A percentile compares a stretch with the other conserved stretches of the same genome.
These are phyloP conservation scores for Veloboletus limbatus DNA, from an alignment of 1,284 basidiomycete species.

Conservation along the genomic window DNA sequence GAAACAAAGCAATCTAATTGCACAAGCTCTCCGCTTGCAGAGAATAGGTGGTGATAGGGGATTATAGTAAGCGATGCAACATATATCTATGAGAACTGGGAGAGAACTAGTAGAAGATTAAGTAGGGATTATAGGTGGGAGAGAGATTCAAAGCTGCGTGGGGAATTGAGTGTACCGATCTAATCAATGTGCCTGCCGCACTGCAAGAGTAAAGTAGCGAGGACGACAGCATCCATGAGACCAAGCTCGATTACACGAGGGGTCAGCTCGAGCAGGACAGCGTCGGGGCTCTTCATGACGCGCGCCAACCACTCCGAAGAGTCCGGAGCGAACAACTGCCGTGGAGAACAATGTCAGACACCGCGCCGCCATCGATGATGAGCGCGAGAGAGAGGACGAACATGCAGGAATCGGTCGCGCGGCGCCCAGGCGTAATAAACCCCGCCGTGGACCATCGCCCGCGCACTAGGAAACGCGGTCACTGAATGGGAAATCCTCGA, in stretches of 20 bases:
- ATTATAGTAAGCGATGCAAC: no score
- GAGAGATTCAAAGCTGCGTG: no score
- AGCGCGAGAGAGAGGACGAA: conserved; percentile 34
- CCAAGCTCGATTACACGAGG: conserved; percentile 44
- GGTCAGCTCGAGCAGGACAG: conserved; percentile 44
- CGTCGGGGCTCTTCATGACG: conserved; percentile 38
- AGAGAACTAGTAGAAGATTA: no score
- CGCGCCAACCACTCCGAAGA: conserved; percentile 41
- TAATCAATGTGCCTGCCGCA: conserved; percentile 51
- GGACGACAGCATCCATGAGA: conserved; percentile 42
- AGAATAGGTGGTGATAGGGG: no score
- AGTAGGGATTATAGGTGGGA: no score
- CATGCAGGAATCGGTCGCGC: conserved; percentile 39
- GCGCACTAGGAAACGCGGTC: conserved; percentile 33
- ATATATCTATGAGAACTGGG: no score
- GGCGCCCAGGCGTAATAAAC: conserved; percentile 44
- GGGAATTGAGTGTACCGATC: no score
- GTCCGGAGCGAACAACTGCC: conserved; percentile 40
- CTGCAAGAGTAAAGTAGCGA: conserved; percentile 46
- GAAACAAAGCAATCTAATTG: not conserved
- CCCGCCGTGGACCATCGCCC: conserved; percentile 42
- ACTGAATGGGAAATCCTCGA: no score
- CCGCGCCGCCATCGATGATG: conserved; percentile 3
- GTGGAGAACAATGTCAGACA: conserved; percentile 1
- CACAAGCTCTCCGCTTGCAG: no score